Conservation (phyloP, 176 grass and related monocot genomes). For the Sorghum bicolor region Sorghum_bicolor_NCBIv3 NC_012874.2:17110501-17111000, state of each 20-base stretch:
- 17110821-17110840: constrained; percentile 11
- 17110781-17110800: neutral
- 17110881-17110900: constrained; percentile 19
- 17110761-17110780: neutral
- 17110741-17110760: constrained; percentile 33
- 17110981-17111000: neutral
- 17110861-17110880: neutral
- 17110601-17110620: neutral
- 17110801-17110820: neutral
- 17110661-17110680: constrained; percentile 25
- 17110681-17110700: constrained; percentile 33
- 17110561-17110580: too few species aligned
- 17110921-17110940: constrained; percentile 31
- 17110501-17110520: too few species aligned
- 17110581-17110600: too few species aligned
- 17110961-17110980: constrained; percentile 37
- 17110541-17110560: too few species aligned
- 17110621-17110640: constrained; percentile 12
- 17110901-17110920: constrained; percentile 18
- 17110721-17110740: constrained; percentile 37
- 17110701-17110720: constrained; percentile 27
- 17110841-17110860: constrained; percentile 20
- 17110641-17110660: constrained; percentile 21
- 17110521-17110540: too few species aligned
- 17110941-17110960: constrained; percentile 33